These are phyloP conservation scores for Lipomyces yamanashiensis DNA, from an alignment of 805 yeast genomes.

Conservation along the genomic window DNA sequence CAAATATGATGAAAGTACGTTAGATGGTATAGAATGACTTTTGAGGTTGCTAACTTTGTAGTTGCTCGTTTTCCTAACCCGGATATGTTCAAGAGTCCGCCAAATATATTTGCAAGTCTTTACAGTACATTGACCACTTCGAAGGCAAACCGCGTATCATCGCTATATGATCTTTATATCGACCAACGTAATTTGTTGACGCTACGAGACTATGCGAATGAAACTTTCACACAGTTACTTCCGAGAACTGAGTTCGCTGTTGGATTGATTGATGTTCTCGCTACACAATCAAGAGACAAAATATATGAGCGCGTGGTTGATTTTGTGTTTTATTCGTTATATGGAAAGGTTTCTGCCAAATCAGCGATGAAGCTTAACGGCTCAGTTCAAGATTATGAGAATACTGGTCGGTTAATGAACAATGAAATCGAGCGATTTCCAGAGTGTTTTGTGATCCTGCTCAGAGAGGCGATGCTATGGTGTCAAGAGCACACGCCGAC, in stretches of 20 bases:
- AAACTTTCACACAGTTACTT: conserved; percentile 1
- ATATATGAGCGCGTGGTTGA: conserved; percentile 16
- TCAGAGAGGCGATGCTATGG: conserved; percentile 52
- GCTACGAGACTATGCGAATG: neutral
- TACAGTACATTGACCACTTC: conserved; percentile 17
- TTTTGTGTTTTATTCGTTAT: neutral
- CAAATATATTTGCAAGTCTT: conserved; percentile 18
- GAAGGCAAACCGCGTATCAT: neutral
- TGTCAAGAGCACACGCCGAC: conserved; percentile 60
- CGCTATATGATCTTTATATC: conserved; percentile 9
- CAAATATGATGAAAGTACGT: conserved; percentile 13
- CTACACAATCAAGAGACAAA: conserved; percentile 9
- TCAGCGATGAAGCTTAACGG: neutral
- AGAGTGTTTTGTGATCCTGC: conserved; percentile 67
- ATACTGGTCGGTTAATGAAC: conserved; percentile 49
- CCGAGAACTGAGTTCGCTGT: conserved; percentile 16
- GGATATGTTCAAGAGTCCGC: conserved; percentile 11
- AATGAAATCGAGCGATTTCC: conserved; percentile 69
- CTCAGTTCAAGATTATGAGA: neutral
- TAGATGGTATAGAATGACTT: neutral
- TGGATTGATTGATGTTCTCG: conserved; percentile 15
- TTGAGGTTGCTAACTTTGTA: neutral
- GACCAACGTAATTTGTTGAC: neutral
- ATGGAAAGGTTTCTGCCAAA: too few relatives aligned
- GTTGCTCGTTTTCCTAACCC: conserved; percentile 16